Evolutionary conservation across 2,329 filamentous ascomycete genomes (phyloP), one percentile per base, ranked within the genome.

Genomic region (Exophiala alcalophila): DNA sequence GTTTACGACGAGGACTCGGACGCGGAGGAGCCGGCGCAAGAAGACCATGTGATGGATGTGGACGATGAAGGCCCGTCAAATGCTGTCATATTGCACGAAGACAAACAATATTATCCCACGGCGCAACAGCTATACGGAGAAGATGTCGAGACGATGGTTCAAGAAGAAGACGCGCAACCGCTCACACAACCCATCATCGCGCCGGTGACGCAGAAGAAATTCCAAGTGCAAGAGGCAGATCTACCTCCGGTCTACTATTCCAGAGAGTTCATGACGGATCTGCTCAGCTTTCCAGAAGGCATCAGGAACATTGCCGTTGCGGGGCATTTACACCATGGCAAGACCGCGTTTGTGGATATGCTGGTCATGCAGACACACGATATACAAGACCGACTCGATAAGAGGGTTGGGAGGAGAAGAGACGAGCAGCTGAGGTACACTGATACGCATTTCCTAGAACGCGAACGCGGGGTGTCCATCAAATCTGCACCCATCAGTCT

Each of bases 91-190:
- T 78, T 98, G 31, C 92, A 98, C 69, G 92, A 98, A 73, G 92
- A 98, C 70, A 98, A 98, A 67, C 92, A 97, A 64, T 98, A 98
- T 67, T 98, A 98, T 63, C 92, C 92, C 20, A 95, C 90, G n/a
- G 92, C 92, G 43, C 83, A 91, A 61, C 92, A 98, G 65, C 83
- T 95, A 28, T 98, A 97, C 63, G 92, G 92, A 38, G 77, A 82
- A 57, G 90, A 92, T 67, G 92, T 98, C 58, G 92, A 98, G 69
- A 92, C 91, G 1, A 71, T 95, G 65, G 91, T 98, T 25, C 86
- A 97, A 61, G 92, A 98, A 66, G 92, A 97, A 69, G 92, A 98
- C 72, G 86, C 90, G 47, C 92, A 98, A 65, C 86, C 90, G 32
- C 76, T 98, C 50, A 81, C 86, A 20, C 81, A 96, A 59, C 92